phyloP scores from a whole-genome alignment of 108 stramenopile species.

The Pseudonitzschia pungens region DNA sequence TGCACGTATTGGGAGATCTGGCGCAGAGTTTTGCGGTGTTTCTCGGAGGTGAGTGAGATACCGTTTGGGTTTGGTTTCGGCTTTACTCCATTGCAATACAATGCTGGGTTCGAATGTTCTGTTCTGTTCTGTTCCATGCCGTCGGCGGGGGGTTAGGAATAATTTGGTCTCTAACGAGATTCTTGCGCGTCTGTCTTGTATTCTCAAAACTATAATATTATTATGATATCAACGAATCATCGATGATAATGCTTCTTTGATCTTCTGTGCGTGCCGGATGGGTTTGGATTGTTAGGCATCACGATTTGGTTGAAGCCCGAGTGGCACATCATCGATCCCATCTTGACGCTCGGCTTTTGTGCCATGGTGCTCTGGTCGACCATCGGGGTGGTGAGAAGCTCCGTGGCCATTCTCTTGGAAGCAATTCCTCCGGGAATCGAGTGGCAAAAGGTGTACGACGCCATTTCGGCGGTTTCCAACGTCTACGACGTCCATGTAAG shows the following conservation, averaged over 20 bases:
- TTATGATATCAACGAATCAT: no score
- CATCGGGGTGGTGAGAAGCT: conserved; percentile 60
- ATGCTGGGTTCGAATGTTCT: background rate
- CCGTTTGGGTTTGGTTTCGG: background rate
- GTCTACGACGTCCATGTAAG: conserved; percentile 76
- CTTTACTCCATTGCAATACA: background rate
- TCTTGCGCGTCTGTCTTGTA: no score
- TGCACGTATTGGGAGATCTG: conserved; percentile 94
- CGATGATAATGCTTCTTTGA: no score
- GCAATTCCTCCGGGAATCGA: conserved; percentile 84
- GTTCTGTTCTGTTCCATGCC: background rate
- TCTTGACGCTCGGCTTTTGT: conserved; percentile 91
- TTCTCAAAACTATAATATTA: no score
- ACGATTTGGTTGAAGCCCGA: conserved; percentile 87
- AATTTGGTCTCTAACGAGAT: no score
- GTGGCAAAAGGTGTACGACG: conserved; percentile 58
- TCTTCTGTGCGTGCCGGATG: no score
- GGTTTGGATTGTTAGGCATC: conserved; percentile 26
- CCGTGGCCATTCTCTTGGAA: conserved; percentile 84
- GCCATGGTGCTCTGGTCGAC: conserved; percentile 85
- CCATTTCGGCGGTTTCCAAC: conserved; percentile 52
- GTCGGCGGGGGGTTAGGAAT: no score
- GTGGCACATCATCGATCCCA: conserved; percentile 89
- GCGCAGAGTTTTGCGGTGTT: conserved; percentile 90
- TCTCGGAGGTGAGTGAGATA: conserved; percentile 57